Evolutionary conservation across 805 yeast species (phyloP), one percentile per base, ranked within the genome.

Genomic region (Cyberlindnera euphorbiiphila): DNA sequence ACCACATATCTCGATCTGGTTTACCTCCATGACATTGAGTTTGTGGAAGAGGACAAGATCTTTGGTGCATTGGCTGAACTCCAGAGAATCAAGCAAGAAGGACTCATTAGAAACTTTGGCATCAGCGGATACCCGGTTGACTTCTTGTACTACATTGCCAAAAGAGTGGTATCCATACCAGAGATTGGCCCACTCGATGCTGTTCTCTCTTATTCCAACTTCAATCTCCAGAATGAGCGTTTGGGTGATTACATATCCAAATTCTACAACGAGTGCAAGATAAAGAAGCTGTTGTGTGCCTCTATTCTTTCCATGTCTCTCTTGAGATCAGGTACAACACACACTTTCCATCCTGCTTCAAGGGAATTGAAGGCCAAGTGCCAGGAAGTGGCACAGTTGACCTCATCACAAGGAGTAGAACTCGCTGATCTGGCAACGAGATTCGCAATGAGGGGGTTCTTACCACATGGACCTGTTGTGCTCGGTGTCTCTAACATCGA

Each of bases 281-380:
- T 88, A 21, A 66, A 70, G 40, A 59, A 68, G 43, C 59, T 89
- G n/a, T 61, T 80, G 55, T 86, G 85, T 56, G 96, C 91, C 4
- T 84, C 95, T 1, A 88, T 93, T 25, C 65, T 91, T 42, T 77
- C 89, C 38, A 89, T 89, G 98, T 85, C 96, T 4, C 60, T 89
- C 39, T 66, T 89, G 39, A 71, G 95, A 42, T 72, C 82, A 0
- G 78, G 70, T 17, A 65, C 69, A 23, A 81, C 95, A 0, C 81
- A 74, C 46, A 53, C 68, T 1, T 91, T 88, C 70, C 97, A 89
- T 53, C 97, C 96, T 0, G 93, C 86, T 4, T 63, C 80, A 0
- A 49, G 59, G 12, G 72, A 58, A n/a, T 64, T 89, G 44, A 78
- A 72, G 45, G 62, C 64, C 2, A 51, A 59, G 28, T 71, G 73